Conservation (phyloP, 164 flowering plant species). For the Buxus sempervirens region DNA sequence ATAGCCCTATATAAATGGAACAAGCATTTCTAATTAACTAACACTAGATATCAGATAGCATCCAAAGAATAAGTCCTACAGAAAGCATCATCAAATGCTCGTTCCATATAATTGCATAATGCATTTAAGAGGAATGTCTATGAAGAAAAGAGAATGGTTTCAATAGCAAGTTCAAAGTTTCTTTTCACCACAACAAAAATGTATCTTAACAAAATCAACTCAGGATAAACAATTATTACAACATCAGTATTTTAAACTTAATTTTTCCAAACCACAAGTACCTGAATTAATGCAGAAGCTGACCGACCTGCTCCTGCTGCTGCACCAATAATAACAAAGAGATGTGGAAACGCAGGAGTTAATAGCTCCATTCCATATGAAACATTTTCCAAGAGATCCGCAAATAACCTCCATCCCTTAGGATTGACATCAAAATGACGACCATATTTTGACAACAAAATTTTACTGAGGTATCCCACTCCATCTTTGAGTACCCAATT, state of each 20-base stretch:
- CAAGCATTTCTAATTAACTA: not conserved
- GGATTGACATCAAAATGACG: constrained; percentile 98
- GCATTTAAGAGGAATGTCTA: not conserved
- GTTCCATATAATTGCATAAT: not conserved
- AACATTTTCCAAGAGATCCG: constrained; percentile 89
- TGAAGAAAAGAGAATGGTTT: not conserved
- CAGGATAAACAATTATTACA: not conserved
- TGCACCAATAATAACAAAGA: constrained; percentile 82
- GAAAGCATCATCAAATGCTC: not conserved
- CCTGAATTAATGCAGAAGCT: constrained; percentile 95
- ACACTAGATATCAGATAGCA: not conserved
- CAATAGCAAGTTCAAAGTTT: not conserved
- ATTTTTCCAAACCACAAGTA: constrained; percentile 12
- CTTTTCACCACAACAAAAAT: not conserved
- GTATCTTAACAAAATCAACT: too few species aligned
- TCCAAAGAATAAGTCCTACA: not conserved
- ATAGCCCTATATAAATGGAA: not conserved
- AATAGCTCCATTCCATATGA: constrained; percentile 92
- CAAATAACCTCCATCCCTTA: constrained; percentile 97
- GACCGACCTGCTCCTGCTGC: constrained; percentile 94
- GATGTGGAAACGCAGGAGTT: constrained; percentile 95
- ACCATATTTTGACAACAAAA: constrained; percentile 80
- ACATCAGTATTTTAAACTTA: not conserved
- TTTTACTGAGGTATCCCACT: constrained; percentile 92
- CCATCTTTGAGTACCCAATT: constrained; percentile 99